These are phyloP conservation scores for Margaritispora aquatica DNA, from an alignment of 495 filamentous ascomycete genomes.

Conservation along the genomic window DNA sequence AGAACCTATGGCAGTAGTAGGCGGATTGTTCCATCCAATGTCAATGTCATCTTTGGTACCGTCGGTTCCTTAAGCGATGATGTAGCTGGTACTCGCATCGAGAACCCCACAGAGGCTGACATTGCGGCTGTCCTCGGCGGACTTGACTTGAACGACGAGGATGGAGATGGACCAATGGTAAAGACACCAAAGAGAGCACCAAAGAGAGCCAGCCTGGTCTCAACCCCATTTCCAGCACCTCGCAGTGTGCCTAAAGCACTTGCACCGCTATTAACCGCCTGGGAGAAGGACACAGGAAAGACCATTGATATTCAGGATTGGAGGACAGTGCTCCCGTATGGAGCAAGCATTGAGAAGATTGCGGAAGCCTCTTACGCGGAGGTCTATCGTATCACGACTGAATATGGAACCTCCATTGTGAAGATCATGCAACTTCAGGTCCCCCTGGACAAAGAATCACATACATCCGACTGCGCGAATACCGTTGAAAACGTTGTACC, in stretches of 20 bases:
- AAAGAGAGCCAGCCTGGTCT: not conserved
- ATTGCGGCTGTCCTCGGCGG: not conserved
- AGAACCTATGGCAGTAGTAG: conserved; percentile 16
- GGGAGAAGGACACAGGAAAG: not conserved
- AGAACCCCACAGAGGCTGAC: not conserved
- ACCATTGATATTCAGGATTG: conserved; percentile 26
- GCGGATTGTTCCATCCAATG: not conserved
- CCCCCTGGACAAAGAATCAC: conserved; percentile 23
- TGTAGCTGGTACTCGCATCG: not conserved
- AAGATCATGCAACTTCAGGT: conserved; percentile 45
- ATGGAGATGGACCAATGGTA: too few species aligned
- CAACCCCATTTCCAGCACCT: not conserved
- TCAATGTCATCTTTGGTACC: conserved; percentile 13
- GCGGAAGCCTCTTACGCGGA: conserved; percentile 65
- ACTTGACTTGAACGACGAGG: too few species aligned
- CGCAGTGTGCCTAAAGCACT: not conserved
- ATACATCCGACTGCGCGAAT: conserved; percentile 27
- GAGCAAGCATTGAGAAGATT: conserved; percentile 52
- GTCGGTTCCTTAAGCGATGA: too few species aligned
- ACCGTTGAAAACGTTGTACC: conserved; percentile 48
- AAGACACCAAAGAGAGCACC: too few species aligned
- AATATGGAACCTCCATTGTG: conserved; percentile 41
- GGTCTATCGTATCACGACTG: conserved; percentile 54
- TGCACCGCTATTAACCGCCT: conserved; percentile 1
- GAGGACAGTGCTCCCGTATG: conserved; percentile 41